Conservation (phyloP, 148 eudicot species). For the Rheum nobile region DNA sequence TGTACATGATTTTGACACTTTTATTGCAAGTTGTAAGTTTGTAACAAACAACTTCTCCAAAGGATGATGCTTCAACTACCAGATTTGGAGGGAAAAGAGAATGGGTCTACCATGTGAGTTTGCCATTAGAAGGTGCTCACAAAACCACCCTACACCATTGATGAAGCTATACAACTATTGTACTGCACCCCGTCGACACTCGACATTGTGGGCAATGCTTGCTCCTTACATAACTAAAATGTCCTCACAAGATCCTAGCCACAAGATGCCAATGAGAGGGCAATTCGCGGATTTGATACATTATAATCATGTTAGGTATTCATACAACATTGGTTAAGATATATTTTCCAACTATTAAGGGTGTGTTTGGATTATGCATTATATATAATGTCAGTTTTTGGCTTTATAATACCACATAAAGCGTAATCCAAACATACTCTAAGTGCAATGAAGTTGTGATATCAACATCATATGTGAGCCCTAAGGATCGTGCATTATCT, state of each 20-base stretch:
- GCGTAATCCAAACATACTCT: too few species aligned
- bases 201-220: background rate
- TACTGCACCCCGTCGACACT: background rate
- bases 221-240: background rate
- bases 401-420: too few species aligned
- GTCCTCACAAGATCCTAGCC: background rate
- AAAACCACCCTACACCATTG: background rate
- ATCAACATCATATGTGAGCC: background rate
- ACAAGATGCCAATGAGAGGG: background rate
- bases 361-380: too few species aligned
- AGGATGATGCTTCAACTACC: background rate
- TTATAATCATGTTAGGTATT: background rate
- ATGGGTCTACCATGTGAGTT: conserved; percentile 5
- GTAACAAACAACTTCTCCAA: conserved; percentile 5
- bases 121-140: background rate
- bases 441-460: background rate
- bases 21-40: background rate
- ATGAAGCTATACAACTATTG: background rate
- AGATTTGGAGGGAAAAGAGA: background rate
- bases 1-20: background rate
- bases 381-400: too few species aligned
- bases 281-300: background rate
- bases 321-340: background rate
- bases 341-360: background rate
- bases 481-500: too few species aligned